Evolutionary conservation across 345 rosid genomes (phyloP), one percentile per base, ranked within the genome.

Genomic region (Eucalyptus decipiens): DNA sequence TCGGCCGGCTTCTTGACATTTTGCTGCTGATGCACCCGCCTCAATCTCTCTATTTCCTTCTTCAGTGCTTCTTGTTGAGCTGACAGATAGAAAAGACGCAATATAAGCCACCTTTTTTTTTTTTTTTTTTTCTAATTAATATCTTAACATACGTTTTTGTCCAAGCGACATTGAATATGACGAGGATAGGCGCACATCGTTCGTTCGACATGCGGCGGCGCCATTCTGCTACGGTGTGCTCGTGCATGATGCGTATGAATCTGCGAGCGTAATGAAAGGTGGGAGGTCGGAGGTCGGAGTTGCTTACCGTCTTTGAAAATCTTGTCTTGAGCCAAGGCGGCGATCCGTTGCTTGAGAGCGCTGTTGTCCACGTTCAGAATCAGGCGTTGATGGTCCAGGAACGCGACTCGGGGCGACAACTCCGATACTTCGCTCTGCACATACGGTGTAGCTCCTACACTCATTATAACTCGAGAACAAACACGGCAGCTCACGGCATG

Each of bases 301-400:
- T 37, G 32, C 80, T 83, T 90, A 95, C 97, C 96, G 62, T 95
- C 97, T 93, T 95, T 95, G 91, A 95, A 95, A 86, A 95, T 95
- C 94, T 94, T 95, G 93, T 95, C 97, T 90, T 95, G 97, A 92
- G 97, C 96, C 90, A 95, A 91, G 90, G 97, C 97, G 47, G 97
- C 97, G 86, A 95, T 95, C 89, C 96, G 88, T 92, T 95, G 97
- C 94, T 95, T 95, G 49, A 95, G 89, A 88, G 97, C 94, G 56
- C 97, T 92, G 54, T 95, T 95, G 60, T 95, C 96, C 8, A 95
- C 95, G 86, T 92, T 95, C 28, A 95, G 94, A 87, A 95, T 93
- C 93, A 95, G 67, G 52, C 97, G 89, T 40, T 95, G 97, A 90
- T 95, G 97, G 85, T 95, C 97, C 88, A 95, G 87, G 89, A 90